phyloP scores from a whole-genome alignment of 352 stramenopile genomes.

The Phytophthora palmivora region DNA sequence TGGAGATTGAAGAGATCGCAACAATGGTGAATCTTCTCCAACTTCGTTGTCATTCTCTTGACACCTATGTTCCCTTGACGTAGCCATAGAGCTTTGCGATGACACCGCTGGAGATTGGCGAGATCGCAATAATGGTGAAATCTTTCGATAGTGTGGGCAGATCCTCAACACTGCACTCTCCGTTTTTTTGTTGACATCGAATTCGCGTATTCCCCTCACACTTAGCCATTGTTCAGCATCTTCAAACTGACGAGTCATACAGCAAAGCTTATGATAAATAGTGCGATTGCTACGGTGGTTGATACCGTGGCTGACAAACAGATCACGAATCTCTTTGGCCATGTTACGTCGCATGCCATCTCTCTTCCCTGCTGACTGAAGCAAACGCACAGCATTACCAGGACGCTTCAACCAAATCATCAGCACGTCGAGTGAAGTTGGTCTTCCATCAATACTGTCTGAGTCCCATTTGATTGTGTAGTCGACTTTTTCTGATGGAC shows the following conservation, averaged over 20 bases:
- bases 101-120: too few relatives aligned
- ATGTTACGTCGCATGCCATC: background rate
- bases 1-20: too few relatives aligned
- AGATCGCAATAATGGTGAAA: background rate
- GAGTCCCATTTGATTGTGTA: conserved; percentile 9
- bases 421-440: conserved; percentile 27
- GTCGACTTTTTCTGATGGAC: background rate
- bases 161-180: conserved; percentile 11
- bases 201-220: background rate
- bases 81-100: too few relatives aligned
- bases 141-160: conserved; percentile 7
- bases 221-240: conserved; percentile 11
- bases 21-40: background rate
- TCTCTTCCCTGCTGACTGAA: background rate
- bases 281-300: background rate
- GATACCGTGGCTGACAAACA: conserved; percentile 9
- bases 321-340: background rate
- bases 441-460: background rate
- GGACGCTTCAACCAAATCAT: conserved; percentile 33
- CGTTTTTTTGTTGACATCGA: background rate
- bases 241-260: background rate
- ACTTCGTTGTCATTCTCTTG: too few relatives aligned
- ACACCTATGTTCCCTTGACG: too few relatives aligned
- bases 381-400: conserved; percentile 37
- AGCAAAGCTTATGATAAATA: conserved; percentile 10